Evolutionary conservation across 2,329 filamentous ascomycete genomes (phyloP).

Genomic region (Alternaria arbusti): DNA sequence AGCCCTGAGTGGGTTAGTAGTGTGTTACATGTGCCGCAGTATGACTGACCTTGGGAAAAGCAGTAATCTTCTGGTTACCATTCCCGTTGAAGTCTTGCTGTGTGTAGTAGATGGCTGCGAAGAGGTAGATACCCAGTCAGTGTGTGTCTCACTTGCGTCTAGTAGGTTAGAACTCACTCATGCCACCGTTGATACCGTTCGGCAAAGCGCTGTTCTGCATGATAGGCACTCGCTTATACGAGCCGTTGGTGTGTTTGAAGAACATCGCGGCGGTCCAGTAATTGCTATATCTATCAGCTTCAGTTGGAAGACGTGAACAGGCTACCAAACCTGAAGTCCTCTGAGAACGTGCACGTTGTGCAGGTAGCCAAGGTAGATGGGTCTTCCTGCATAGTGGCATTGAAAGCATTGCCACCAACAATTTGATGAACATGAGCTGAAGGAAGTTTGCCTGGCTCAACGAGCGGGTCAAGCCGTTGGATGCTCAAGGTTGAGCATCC

Average conservation of each 20-base stretch:
- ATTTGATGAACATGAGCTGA: constrained; percentile 31
- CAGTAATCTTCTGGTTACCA: constrained; percentile 31
- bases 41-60: constrained; percentile 30
- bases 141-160: background rate
- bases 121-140: background rate
- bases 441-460: constrained; percentile 26
- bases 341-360: constrained; percentile 26
- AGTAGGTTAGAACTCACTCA: constrained; percentile 16
- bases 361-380: constrained; percentile 12
- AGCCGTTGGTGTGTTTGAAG: constrained; percentile 36
- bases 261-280: constrained; percentile 43
- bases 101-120: constrained; percentile 35
- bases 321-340: constrained; percentile 20
- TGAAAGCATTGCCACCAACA: constrained; percentile 31
- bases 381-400: constrained; percentile 24
- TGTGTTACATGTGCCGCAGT: no score
- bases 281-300: constrained; percentile 13
- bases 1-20: constrained; percentile 23
- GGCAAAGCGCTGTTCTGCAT: constrained; percentile 19
- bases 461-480: constrained; percentile 37
- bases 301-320: background rate
- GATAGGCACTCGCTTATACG: constrained; percentile 35
- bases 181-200: constrained; percentile 37
- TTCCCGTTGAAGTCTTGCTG: constrained; percentile 44
- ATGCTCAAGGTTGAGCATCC: constrained; percentile 31